Conservation (phyloP, 2,329 filamentous ascomycete genomes). For the Alternaria sp. region DNA sequence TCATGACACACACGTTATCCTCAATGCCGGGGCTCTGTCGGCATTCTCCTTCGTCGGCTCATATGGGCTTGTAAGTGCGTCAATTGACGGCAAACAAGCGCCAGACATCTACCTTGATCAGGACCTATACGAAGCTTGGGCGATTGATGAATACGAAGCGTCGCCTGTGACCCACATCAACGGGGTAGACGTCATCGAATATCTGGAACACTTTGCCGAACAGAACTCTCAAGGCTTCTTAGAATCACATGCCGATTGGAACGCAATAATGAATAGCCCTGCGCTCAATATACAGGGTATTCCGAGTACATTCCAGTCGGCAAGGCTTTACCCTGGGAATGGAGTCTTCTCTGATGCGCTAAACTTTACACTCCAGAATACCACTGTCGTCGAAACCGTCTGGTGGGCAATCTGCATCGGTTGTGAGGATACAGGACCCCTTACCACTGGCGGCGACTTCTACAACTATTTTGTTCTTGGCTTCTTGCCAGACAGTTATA, state of each 20-base stretch:
- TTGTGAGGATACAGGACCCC: constrained; percentile 25
- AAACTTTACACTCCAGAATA: not conserved
- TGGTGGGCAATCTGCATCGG: not conserved
- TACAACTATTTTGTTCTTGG: constrained; percentile 54
- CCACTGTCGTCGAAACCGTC: not conserved
- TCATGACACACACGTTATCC: constrained; percentile 42
- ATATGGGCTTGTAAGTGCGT: constrained; percentile 30
- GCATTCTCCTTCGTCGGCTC: constrained; percentile 35
- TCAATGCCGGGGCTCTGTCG: constrained; percentile 34
- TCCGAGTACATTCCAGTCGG: constrained; percentile 12
- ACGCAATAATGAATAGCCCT: constrained; percentile 37
- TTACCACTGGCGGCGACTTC: constrained; percentile 52
- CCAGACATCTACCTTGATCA: constrained; percentile 43
- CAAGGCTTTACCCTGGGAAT: constrained; percentile 41
- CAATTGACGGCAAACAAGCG: constrained; percentile 31
- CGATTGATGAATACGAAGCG: constrained; percentile 15
- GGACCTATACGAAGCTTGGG: constrained; percentile 31
- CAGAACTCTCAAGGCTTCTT: constrained; percentile 45
- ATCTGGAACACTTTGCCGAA: constrained; percentile 25
- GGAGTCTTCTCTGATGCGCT: not conserved
- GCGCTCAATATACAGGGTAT: constrained; percentile 21
- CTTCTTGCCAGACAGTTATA: constrained; percentile 18
- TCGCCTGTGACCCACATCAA: constrained; percentile 26
- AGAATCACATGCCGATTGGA: constrained; percentile 54
- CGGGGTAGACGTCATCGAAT: constrained; percentile 28